Conservation (phyloP, 768 basidiomycete species). For the Cystofilobasidium ferigula region DNA sequence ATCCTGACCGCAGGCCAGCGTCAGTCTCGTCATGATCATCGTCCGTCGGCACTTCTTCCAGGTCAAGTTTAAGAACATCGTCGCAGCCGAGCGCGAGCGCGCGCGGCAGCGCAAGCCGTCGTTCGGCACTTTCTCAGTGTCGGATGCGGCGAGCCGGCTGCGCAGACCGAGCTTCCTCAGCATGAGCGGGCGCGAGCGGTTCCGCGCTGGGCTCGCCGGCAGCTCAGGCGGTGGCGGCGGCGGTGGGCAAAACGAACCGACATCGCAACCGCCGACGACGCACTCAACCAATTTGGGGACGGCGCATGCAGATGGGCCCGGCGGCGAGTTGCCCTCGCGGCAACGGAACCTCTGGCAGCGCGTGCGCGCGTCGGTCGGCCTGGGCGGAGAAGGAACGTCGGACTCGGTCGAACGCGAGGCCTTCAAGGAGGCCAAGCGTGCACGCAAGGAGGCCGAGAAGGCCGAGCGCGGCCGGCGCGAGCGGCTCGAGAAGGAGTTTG, state of each 20-base stretch:
- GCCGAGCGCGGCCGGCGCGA: conserved; percentile 22
- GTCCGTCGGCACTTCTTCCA: conserved; percentile 63
- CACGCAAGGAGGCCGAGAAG: conserved; percentile 10
- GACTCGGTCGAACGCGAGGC: background rate
- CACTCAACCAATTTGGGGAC: background rate
- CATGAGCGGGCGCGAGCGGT: conserved; percentile 13
- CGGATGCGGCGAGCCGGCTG: conserved; percentile 54
- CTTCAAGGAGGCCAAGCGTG: background rate
- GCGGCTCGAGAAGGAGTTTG: background rate
- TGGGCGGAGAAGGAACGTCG: background rate
- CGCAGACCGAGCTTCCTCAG: conserved; percentile 46
- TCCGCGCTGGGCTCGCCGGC: conserved; percentile 12
- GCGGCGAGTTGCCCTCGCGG: no score
- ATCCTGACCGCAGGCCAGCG: conserved; percentile 47
- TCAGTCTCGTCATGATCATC: conserved; percentile 75
- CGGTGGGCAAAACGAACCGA: no score
- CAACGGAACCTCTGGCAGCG: background rate
- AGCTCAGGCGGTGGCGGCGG: no score
- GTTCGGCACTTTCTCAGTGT: conserved; percentile 56
- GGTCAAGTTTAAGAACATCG: conserved; percentile 52
- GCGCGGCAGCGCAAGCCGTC: conserved; percentile 17
- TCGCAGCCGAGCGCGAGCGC: conserved; percentile 42
- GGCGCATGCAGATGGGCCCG: no score
- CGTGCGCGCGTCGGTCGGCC: background rate
- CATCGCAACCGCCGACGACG: conserved; percentile 3